Percentiles rank a stretch among this genome's conserved stretches.
phyloP scores from a whole-genome alignment of 1,284 basidiomycete genomes.

The Microstroma glucosiphilum region DNA sequence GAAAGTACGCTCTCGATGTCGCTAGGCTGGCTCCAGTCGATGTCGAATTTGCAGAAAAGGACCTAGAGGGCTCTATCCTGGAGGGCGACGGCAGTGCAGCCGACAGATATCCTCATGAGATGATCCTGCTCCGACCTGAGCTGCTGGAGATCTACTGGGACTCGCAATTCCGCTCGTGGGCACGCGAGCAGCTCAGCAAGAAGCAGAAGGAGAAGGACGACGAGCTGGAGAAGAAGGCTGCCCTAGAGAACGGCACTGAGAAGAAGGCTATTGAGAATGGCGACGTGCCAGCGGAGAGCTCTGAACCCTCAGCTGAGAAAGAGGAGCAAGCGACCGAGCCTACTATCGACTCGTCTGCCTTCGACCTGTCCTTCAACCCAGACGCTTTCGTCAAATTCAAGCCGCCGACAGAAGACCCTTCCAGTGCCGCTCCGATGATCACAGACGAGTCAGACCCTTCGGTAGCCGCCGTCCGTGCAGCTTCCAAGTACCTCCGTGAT shows the following conservation, averaged over 20 bases:
- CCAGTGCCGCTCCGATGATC: constrained; percentile 26
- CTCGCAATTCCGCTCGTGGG: constrained; percentile 56
- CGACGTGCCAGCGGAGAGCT: not conserved
- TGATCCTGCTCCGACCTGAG: constrained; percentile 59
- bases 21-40: constrained; percentile 57
- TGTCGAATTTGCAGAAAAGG: constrained; percentile 58
- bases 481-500: constrained; percentile 55
- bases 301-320: constrained; percentile 11
- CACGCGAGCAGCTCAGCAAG: constrained; percentile 53
- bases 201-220: constrained; percentile 27
- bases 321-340: constrained; percentile 17
- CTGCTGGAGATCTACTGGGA: constrained; percentile 58
- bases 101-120: constrained; percentile 56
- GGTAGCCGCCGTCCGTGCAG: constrained; percentile 57
- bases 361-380: constrained; percentile 58
- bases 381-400: constrained; percentile 57
- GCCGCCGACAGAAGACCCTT: constrained; percentile 21
- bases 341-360: constrained; percentile 51
- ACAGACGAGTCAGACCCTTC: constrained; percentile 55
- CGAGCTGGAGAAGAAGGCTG: constrained; percentile 15
- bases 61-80: constrained; percentile 50
- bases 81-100: constrained; percentile 25
- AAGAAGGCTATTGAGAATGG: constrained; percentile 18
- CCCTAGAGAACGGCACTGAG: constrained; percentile 22
- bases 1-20: constrained; percentile 58